Evolutionary conservation across 352 stramenopile species (phyloP), one percentile per base, ranked within the genome.

Genomic region (Globisporangium iwayamae): DNA sequence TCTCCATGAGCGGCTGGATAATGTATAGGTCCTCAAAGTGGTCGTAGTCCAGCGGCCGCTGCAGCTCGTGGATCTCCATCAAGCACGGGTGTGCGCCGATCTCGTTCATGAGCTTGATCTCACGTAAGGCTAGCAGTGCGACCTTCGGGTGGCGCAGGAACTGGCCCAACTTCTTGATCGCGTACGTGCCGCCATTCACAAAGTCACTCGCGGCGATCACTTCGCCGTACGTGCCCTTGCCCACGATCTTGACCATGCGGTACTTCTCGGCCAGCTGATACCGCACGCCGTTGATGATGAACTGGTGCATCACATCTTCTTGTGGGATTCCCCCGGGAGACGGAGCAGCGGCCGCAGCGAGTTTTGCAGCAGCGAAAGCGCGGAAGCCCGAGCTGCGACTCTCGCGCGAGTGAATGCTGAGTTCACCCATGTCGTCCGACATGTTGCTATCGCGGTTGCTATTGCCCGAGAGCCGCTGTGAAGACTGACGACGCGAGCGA

Each of bases 11-110:
- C 46, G 98, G 90, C 67, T 96, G 85, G 50, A 99, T 97, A 67
- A 99, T 98, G 74, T 99, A 99, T 25, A 99, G 74, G 74, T 99
- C 96, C 68, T 98, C 85, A 69, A 98, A 99, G 57, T 90, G 81
- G 36, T 92, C 87, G 62, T 91, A 94, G 55, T 90, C 79, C 14
- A 93, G 67, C 39, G 87, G 87, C 22, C 76, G 73, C 64, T 96
- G 85, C n/a, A 96, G 70, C 53, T 96, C 87, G 66, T 93, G 84
- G 55, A 91, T 85, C 22, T 77, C 81, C 84, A 96, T 94, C 25
- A 96, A 68, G 56, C 81, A 87, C 32, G 83, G 77, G 50, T 96
- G 87, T 20, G 69, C 61, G 2, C 87, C 87, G 16, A 96, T 78
- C 51, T 87, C 84, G 63, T 89, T 91, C 86, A 96, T 94, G 41